Evolutionary conservation across 1,139 yeast species (phyloP), one percentile per base, ranked within the genome.

Genomic region (Magnusiomyces ingens): DNA sequence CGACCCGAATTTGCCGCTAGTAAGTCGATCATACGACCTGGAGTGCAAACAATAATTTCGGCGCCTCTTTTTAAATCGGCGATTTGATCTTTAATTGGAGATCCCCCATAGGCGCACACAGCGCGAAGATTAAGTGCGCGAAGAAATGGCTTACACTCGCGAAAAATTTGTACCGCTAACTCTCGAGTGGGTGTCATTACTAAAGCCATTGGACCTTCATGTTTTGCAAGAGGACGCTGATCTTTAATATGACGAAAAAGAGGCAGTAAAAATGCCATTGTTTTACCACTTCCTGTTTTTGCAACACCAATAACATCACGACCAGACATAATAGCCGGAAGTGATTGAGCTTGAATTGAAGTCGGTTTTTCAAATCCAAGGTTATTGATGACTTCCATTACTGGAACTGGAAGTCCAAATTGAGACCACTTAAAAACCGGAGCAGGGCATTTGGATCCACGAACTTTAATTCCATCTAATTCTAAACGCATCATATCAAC

Each of bases 211-310:
- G 98, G 98, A 0, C 96, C 94, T 26, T 79, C 86, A 5, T 73
- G 75, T 2, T 71, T 68, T 1, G 72, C 62, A 36, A 87, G 61
- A 0, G 81, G 80, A 2, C 80, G 73, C 60, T 86, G 93, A 49
- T 85, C 93, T 57, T 78, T 79, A 4, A 94, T 80, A 57, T 93
- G 98, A 51, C 96, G 75, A 50, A 93, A 73, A 71, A 93, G 70
- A 0, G 99, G 98, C 11, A 94, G 67, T 10, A 90, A 73, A 68
- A 88, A 94, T 1, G 97, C 85, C 63, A 93, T 75, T 0, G 99
- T 94, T 65, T 93, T 93, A 1, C 99, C 99, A 1, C 97, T 88
- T 0, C 99, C 99, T 0, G 99, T 93, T 61, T 90, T 89, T 0
- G 99, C 98, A 36, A 93, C 85, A 5, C 96, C 98, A 52, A 94